phyloP scores from a whole-genome alignment of 352 stramenopile genomes.

The Globisporangium acanthophoron region DNA sequence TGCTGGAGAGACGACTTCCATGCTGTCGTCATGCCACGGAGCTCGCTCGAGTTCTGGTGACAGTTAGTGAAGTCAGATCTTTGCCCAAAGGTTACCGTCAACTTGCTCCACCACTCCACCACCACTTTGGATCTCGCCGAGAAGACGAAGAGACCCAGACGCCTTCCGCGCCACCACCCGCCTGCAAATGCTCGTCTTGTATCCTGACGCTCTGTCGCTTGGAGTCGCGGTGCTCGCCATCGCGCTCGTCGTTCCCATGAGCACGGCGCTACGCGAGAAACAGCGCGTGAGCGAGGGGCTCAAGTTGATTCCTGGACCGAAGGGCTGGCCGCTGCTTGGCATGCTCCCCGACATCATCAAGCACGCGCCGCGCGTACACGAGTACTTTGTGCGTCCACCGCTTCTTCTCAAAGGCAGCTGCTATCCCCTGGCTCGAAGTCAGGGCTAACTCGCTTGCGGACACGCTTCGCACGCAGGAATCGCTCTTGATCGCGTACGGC shows the following conservation, averaged over 20 bases:
- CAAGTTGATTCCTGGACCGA: slow-evolving; percentile 8
- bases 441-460: too few species aligned
- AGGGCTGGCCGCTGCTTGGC: slow-evolving; percentile 10
- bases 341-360: slow-evolving; percentile 8
- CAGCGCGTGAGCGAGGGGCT: slow-evolving; percentile 12
- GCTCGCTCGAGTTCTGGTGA: too few species aligned
- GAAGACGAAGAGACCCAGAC: too few species aligned
- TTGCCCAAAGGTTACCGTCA: too few species aligned
- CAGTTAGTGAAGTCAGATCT: too few species aligned
- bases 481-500: background rate
- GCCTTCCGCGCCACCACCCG: too few species aligned
- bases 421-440: too few species aligned
- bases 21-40: too few species aligned
- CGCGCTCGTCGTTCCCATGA: background rate
- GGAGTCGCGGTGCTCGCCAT: background rate
- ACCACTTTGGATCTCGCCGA: too few species aligned
- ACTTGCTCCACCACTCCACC: too few species aligned
- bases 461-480: background rate
- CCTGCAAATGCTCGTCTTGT: background rate
- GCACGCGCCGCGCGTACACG: slow-evolving; percentile 8
- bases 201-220: background rate
- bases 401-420: background rate
- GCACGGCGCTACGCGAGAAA: slow-evolving; percentile 4
- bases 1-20: too few species aligned
- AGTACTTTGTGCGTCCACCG: slow-evolving; percentile 5